Evolutionary conservation across 129 eudicot species (phyloP).

Genomic region (Chrysanthemum makinoi): DNA sequence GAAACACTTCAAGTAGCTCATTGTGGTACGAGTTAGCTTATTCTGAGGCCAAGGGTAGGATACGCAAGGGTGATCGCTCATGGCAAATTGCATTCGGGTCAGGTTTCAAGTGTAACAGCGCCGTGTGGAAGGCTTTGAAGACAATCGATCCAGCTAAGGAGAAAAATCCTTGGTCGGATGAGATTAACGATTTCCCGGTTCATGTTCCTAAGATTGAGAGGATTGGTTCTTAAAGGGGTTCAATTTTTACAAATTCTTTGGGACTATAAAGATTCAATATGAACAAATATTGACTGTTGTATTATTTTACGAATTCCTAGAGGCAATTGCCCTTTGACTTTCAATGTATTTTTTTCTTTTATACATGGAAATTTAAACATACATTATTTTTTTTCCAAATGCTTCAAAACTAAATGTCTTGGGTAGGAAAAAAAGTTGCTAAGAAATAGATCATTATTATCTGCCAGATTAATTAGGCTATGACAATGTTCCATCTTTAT

Average conservation of each 20-base stretch:
- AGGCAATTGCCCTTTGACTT: conserved; percentile 27
- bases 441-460: background rate
- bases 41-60: conserved; percentile 69
- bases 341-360: conserved; percentile 12
- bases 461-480: background rate
- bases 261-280: background rate
- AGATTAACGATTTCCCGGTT: conserved; percentile 56
- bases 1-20: conserved; percentile 68
- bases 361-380: conserved; percentile 1
- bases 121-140: conserved; percentile 54
- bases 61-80: conserved; percentile 52
- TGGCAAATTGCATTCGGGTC: conserved; percentile 66
- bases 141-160: conserved; percentile 51
- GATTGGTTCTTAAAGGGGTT: conserved; percentile 31
- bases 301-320: conserved; percentile 22
- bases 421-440: background rate
- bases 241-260: background rate
- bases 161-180: conserved; percentile 54
- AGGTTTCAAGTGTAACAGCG: conserved; percentile 54
- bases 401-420: background rate
- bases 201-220: conserved; percentile 48
- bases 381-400: background rate
- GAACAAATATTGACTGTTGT: conserved; percentile 13
- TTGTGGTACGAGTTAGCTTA: conserved; percentile 68
- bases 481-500: no score